These are phyloP conservation scores for Blastomyces gilchristii DNA, from an alignment of 2,329 filamentous ascomycete genomes.

Conservation along the genomic window DNA sequence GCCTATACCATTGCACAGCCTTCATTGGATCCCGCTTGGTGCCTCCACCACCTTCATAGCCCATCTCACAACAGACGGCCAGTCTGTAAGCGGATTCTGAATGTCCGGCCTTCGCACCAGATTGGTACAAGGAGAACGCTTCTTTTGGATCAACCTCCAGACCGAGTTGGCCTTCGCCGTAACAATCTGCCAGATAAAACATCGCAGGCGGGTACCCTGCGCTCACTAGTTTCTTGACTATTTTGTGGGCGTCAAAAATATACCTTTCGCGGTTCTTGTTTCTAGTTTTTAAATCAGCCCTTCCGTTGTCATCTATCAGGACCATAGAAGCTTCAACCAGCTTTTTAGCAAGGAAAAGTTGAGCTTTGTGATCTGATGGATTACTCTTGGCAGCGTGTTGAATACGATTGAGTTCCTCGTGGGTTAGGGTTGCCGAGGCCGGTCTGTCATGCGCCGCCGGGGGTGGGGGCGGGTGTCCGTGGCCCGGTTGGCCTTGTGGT, in stretches of 20 bases:
- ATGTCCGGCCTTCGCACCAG: constrained; percentile 81
- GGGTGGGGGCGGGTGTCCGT: neutral
- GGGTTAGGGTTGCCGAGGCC: constrained; percentile 45
- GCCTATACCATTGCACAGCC: constrained; percentile 96
- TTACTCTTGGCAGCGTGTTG: constrained; percentile 60
- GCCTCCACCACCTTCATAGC: constrained; percentile 85
- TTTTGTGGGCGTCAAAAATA: constrained; percentile 75
- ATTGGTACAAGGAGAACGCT: constrained; percentile 87
- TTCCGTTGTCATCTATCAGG: constrained; percentile 64
- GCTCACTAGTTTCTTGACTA: constrained; percentile 74
- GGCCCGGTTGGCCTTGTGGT: constrained; percentile 23
- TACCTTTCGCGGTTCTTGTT: constrained; percentile 68
- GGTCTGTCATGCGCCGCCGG: neutral
- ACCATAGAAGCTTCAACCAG: constrained; percentile 74
- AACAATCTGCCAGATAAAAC: constrained; percentile 85
- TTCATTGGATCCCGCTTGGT: constrained; percentile 85
- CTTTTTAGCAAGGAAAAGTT: constrained; percentile 67
- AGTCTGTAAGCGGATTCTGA: constrained; percentile 82
- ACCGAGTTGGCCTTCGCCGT: constrained; percentile 71
- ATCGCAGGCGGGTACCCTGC: constrained; percentile 72
- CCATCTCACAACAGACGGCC: constrained; percentile 94
- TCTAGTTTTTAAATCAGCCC: constrained; percentile 54
- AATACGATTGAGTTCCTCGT: constrained; percentile 65
- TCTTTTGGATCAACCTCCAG: constrained; percentile 77
- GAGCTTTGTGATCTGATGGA: constrained; percentile 59